phyloP scores from a whole-genome alignment of 257 asterid genomes.

The Salvia miltiorrhiza region DNA sequence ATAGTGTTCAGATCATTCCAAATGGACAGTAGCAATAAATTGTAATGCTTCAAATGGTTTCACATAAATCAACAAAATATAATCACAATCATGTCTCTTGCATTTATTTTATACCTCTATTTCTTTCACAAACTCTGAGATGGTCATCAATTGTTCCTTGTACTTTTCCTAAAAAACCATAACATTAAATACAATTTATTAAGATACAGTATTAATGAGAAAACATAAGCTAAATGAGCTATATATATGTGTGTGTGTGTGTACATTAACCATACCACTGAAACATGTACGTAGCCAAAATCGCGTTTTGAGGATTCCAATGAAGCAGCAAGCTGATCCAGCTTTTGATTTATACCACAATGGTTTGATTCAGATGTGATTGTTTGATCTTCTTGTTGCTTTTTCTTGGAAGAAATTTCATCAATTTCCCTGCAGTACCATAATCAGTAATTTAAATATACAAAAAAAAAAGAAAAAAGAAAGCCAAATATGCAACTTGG shows the following conservation, averaged over 20 bases:
- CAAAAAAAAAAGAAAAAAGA: too few relatives aligned
- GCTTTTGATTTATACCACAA: slow-evolving; percentile 32
- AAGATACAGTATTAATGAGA: neutral
- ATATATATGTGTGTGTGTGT: too few relatives aligned
- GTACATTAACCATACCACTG: slow-evolving; percentile 36
- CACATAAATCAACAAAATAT: too few relatives aligned
- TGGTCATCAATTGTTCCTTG: slow-evolving; percentile 58
- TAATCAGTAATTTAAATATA: neutral
- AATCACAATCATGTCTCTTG: slow-evolving; percentile 13
- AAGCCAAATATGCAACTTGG: neutral
- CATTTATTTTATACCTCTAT: slow-evolving; percentile 52
- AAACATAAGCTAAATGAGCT: too few relatives aligned
- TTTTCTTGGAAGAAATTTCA: slow-evolving; percentile 35
- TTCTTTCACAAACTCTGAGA: slow-evolving; percentile 57
- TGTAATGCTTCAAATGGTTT: too few relatives aligned
- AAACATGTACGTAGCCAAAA: slow-evolving; percentile 28
- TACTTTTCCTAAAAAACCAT: slow-evolving; percentile 45
- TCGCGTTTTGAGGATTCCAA: slow-evolving; percentile 40
- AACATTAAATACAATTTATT: slow-evolving; percentile 19
- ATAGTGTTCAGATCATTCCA: too few relatives aligned
- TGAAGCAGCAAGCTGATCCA: slow-evolving; percentile 38
- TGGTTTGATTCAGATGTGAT: slow-evolving; percentile 29
- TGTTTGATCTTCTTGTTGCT: slow-evolving; percentile 40
- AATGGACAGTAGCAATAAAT: too few relatives aligned
- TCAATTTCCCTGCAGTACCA: slow-evolving; percentile 51